Percentiles rank a stretch among this genome's conserved stretches.
phyloP scores from a whole-genome alignment of 495 filamentous ascomycete species.

The Penicillium flavigenum region DNA sequence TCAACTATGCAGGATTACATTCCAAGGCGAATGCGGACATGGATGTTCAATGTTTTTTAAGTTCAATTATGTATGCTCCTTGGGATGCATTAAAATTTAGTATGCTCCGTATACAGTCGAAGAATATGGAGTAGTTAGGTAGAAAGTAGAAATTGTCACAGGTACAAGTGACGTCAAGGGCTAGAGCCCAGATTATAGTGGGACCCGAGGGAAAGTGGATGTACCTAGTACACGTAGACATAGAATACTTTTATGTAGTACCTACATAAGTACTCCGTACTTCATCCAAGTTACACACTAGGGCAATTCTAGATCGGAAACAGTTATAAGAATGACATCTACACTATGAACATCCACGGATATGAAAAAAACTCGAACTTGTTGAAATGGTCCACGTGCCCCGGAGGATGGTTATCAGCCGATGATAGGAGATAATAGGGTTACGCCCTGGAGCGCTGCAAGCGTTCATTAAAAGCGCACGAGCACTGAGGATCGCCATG shows the following conservation, averaged over 20 bases:
- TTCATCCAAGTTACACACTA: not conserved
- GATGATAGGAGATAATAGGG: conserved; percentile 10
- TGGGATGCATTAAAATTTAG: not conserved
- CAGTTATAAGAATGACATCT: not conserved
- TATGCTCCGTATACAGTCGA: not conserved
- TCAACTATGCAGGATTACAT: conserved; percentile 7
- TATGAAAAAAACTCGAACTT: not conserved
- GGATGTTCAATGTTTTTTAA: too few species aligned
- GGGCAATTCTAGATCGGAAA: not conserved
- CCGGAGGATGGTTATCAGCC: conserved; percentile 9
- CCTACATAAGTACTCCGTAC: too few species aligned
- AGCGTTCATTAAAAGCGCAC: conserved; percentile 15
- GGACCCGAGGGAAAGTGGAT: conserved; percentile 11
- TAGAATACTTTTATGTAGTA: too few species aligned
- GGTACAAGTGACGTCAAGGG: conserved; percentile 12
- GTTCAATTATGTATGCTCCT: not conserved
- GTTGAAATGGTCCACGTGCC: conserved; percentile 9
- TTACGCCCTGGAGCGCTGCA: conserved; percentile 16
- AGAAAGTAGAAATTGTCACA: not conserved
- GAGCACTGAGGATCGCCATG: conserved; percentile 10
- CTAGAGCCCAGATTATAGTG: conserved; percentile 13
- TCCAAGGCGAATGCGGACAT: not conserved
- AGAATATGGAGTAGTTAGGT: too few species aligned
- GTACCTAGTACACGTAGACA: conserved; percentile 6
- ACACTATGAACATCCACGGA: not conserved